These are phyloP conservation scores for Ilyonectria sp. DNA, from an alignment of 2,329 filamentous ascomycete species.

Conservation along the genomic window DNA sequence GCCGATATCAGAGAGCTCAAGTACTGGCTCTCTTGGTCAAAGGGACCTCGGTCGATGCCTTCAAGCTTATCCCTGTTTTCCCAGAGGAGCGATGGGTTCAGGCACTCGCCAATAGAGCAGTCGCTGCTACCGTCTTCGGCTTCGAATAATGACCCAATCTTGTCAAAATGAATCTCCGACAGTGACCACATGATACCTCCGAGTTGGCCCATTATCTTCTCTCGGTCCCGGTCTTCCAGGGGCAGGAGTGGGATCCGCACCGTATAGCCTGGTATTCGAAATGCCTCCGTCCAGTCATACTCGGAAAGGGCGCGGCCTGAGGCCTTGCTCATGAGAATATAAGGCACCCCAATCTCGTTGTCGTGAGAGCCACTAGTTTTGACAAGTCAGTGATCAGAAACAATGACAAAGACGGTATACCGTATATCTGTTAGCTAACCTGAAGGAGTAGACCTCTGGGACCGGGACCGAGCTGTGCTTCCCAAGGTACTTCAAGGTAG, in stretches of 20 bases:
- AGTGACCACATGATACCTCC: slow-evolving; percentile 38
- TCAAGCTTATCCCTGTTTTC: slow-evolving; percentile 43
- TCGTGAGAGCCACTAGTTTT: slow-evolving; percentile 33
- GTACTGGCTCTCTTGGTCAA: slow-evolving; percentile 44
- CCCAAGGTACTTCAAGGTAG: slow-evolving; percentile 40
- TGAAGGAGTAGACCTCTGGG: slow-evolving; percentile 45
- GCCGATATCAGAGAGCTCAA: slow-evolving; percentile 46
- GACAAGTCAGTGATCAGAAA: slow-evolving; percentile 10
- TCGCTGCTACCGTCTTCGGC: slow-evolving; percentile 23
- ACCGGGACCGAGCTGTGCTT: slow-evolving; percentile 39
- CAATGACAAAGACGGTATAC: neutral
- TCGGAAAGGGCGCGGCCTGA: slow-evolving; percentile 36
- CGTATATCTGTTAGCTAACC: slow-evolving; percentile 26
- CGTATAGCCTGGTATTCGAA: slow-evolving; percentile 32
- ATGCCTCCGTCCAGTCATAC: slow-evolving; percentile 41
- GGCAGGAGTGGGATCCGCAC: slow-evolving; percentile 32
- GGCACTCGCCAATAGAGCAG: slow-evolving; percentile 42
- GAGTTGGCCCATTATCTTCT: slow-evolving; percentile 42
- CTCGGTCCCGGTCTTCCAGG: slow-evolving; percentile 29
- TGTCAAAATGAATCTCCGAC: slow-evolving; percentile 36
- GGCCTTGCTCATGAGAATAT: slow-evolving; percentile 47
- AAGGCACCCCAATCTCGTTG: slow-evolving; percentile 44
- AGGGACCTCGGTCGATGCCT: slow-evolving; percentile 46
- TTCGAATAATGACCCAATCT: slow-evolving; percentile 45
- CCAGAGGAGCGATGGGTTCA: slow-evolving; percentile 43